Conservation (phyloP, 495 filamentous ascomycete species). For the Annulohypoxylon maeteangense region DNA sequence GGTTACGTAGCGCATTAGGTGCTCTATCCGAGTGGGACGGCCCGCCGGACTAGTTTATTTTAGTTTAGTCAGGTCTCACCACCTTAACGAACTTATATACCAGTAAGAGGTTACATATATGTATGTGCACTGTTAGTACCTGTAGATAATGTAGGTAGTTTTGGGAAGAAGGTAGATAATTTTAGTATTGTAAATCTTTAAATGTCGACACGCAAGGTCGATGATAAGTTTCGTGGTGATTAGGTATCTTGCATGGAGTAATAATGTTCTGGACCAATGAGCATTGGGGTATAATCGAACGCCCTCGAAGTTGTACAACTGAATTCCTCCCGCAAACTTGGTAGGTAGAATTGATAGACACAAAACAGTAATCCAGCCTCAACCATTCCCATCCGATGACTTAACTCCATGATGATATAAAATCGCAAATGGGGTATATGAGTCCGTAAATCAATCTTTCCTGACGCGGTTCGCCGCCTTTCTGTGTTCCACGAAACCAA, state of each 20-base stretch:
- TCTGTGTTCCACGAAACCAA: constrained; percentile 12
- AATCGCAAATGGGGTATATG: constrained; percentile 39
- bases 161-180: not conserved
- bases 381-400: constrained; percentile 18
- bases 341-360: constrained; percentile 8
- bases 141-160: not conserved
- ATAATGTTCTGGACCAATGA: constrained; percentile 17
- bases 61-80: constrained; percentile 12
- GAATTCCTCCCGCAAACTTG: constrained; percentile 11
- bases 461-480: constrained; percentile 7
- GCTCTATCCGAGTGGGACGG: constrained; percentile 29
- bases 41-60: constrained; percentile 28
- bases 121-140: not conserved
- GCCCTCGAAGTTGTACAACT: constrained; percentile 21
- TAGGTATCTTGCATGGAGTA: constrained; percentile 13
- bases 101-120: not conserved
- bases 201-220: not conserved
- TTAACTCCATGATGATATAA: constrained; percentile 29
- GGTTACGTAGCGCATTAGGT: constrained; percentile 8
- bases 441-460: constrained; percentile 35
- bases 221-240: not conserved
- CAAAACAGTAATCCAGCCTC: constrained; percentile 18
- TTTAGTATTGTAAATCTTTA: not conserved
- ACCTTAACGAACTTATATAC: constrained; percentile 15
- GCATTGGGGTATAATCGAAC: constrained; percentile 28